Evolutionary conservation across 2,329 filamentous ascomycete species (phyloP).

Genomic region (Ciborinia camelliae): DNA sequence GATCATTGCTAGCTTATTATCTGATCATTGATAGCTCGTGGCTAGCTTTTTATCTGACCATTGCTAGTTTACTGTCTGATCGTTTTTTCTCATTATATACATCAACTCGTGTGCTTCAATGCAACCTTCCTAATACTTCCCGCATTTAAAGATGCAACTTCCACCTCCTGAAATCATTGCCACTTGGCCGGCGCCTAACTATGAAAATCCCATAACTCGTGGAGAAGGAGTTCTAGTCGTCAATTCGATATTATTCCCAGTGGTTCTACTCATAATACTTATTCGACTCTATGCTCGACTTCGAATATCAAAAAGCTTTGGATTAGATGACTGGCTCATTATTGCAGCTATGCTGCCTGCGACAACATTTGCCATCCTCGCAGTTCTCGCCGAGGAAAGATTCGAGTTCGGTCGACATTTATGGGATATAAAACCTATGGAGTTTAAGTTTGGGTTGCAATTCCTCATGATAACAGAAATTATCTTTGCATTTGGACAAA

Average conservation of each 20-base stretch:
- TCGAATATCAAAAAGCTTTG: conserved; percentile 44
- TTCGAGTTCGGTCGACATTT: conserved; percentile 42
- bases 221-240: conserved; percentile 45
- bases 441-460: conserved; percentile 37
- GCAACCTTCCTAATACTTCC: background rate
- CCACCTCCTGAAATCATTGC: conserved; percentile 9
- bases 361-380: conserved; percentile 39
- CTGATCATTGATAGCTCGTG: background rate
- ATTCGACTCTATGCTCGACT: conserved; percentile 48
- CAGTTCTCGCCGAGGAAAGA: conserved; percentile 36
- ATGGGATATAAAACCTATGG: conserved; percentile 40
- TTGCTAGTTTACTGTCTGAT: background rate
- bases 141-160: conserved; percentile 9
- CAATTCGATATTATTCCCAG: conserved; percentile 40
- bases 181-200: conserved; percentile 43
- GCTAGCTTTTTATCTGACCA: too few relatives aligned
- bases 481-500: conserved; percentile 38
- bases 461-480: conserved; percentile 40
- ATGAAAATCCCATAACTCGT: conserved; percentile 44
- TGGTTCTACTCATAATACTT: conserved; percentile 42
- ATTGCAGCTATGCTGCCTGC: conserved; percentile 34
- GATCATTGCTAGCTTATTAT: background rate
- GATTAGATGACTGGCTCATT: conserved; percentile 47
- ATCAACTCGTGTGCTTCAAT: background rate
- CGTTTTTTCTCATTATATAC: background rate